These are phyloP conservation scores for Marchantia polymorpha DNA, from an alignment of 225 moss, liverwort and hornwort genomes.

Conservation along the genomic window DNA sequence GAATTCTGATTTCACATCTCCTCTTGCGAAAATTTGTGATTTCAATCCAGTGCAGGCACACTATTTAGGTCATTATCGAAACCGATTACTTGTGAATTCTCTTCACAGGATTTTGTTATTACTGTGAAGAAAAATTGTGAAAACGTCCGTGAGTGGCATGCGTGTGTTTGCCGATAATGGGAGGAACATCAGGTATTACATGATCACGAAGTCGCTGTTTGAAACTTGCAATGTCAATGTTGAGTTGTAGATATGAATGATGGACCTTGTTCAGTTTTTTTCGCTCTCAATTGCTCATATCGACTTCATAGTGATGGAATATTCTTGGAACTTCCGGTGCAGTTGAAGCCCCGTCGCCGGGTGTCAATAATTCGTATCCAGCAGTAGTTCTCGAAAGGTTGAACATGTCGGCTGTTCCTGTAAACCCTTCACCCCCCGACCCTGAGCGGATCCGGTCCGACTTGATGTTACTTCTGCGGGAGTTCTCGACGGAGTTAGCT, in stretches of 20 bases:
- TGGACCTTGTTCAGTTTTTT: background rate
- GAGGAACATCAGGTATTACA: conserved; percentile 18
- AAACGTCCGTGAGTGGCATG: conserved; percentile 1
- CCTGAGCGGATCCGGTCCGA: conserved; percentile 46
- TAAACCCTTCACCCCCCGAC: conserved; percentile 23
- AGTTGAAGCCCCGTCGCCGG: conserved; percentile 27
- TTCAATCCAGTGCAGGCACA: background rate
- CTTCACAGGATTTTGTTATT: background rate
- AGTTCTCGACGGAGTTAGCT: conserved; percentile 45
- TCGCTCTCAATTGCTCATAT: no score
- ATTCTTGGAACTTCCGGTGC: background rate
- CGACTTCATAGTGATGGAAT: background rate
- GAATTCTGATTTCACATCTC: background rate
- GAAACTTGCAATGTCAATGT: background rate
- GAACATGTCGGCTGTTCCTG: conserved; percentile 9
- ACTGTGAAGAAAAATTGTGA: background rate
- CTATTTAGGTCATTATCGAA: background rate
- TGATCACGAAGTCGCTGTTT: no score
- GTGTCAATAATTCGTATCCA: background rate
- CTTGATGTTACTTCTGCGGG: conserved; percentile 43
- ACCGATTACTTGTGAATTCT: background rate
- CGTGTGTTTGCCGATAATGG: conserved; percentile 4
- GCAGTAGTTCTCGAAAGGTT: conserved; percentile 8
- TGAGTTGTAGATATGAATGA: background rate
- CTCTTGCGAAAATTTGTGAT: background rate